Evolutionary conservation across 164 flowering plant genomes (phyloP).

Genomic region (Vitis rotundifolia): DNA sequence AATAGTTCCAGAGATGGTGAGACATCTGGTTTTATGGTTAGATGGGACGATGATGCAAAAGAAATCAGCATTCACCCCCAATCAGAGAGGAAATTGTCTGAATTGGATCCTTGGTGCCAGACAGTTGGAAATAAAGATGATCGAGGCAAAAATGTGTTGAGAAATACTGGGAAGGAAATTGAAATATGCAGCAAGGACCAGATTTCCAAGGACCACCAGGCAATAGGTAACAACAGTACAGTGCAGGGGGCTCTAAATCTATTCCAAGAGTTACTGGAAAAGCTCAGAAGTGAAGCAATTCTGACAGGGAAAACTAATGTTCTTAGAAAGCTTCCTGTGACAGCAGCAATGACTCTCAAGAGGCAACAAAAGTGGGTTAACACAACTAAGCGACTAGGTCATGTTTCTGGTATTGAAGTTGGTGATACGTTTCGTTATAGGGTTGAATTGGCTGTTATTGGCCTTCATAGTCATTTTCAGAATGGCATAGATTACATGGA

Average conservation of each 20-base stretch:
- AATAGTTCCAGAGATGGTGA: no score
- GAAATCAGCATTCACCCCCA: no score
- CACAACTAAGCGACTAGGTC: background rate
- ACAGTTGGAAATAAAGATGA: no score
- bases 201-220: no score
- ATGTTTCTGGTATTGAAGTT: constrained; percentile 21
- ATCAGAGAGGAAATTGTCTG: no score
- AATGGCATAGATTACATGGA: constrained; percentile 20
- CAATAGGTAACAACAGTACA: background rate
- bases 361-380: constrained; percentile 1
- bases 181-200: no score
- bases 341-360: constrained; percentile 3
- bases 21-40: no score
- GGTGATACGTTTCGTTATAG: constrained; percentile 24
- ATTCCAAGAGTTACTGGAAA: background rate
- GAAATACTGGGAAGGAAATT: no score
- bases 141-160: no score
- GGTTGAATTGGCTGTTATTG: constrained; percentile 15
- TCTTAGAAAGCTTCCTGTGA: background rate
- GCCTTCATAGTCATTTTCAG: constrained; percentile 18
- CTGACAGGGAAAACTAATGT: background rate
- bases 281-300: background rate
- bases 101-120: no score
- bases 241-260: background rate
- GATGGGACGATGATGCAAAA: no score